Conservation (phyloP, 139 green algal genomes). For the Volvox reticuliferus region DNA sequence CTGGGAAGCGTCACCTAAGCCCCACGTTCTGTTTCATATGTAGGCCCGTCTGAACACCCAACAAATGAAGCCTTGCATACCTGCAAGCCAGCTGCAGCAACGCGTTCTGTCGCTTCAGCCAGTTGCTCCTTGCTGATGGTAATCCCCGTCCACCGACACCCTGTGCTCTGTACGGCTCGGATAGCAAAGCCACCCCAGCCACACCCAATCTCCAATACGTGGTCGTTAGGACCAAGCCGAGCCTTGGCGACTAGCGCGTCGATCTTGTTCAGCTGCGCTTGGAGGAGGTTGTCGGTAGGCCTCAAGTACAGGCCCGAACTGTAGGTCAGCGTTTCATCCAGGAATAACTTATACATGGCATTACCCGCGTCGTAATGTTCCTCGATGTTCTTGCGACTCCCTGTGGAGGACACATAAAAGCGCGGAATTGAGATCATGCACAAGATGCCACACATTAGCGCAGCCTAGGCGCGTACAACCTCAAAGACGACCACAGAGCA, state of each 20-base stretch:
- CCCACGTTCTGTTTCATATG: too few species aligned
- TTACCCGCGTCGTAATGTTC: conserved; percentile 99
- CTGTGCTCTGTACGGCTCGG: conserved; percentile 73
- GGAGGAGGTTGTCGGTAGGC: conserved; percentile 8
- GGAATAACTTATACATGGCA: conserved; percentile 92
- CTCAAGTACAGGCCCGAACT: conserved; percentile 66
- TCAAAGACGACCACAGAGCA: not conserved
- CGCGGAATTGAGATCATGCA: not conserved
- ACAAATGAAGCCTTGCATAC: not conserved
- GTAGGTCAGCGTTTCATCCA: conserved; percentile 97
- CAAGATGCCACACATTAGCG: not conserved
- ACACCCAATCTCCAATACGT: conserved; percentile 98
- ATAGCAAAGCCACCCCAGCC: conserved; percentile 97
- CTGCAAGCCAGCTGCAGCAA: conserved; percentile 85
- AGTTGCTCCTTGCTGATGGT: conserved; percentile 90
- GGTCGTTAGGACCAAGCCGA: conserved; percentile 65
- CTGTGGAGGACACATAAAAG: conserved; percentile 41
- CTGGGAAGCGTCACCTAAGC: too few species aligned
- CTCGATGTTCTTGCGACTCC: conserved; percentile 93
- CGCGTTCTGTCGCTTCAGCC: conserved; percentile 81
- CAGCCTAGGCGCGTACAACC: too few species aligned
- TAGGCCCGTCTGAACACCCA: too few species aligned
- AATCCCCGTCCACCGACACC: conserved; percentile 66
- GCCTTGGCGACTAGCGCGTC: conserved; percentile 84
- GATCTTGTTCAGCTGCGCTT: conserved; percentile 86